These are phyloP conservation scores for Neonectria punicea DNA, from an alignment of 2,329 filamentous ascomycete species.

Conservation along the genomic window DNA sequence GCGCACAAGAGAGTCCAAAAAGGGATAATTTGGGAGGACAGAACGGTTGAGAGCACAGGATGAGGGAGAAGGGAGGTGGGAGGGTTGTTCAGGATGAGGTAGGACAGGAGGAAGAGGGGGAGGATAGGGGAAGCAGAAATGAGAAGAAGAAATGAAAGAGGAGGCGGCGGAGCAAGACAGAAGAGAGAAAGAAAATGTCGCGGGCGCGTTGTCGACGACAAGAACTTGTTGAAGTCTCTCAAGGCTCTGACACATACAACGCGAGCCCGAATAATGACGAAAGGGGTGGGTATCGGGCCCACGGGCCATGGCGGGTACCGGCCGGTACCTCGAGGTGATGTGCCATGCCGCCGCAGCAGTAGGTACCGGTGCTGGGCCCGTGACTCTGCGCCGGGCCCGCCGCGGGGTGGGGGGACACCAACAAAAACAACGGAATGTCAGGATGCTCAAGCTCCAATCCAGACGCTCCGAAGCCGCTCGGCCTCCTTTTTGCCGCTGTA, in stretches of 20 bases:
- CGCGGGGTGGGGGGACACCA: background rate
- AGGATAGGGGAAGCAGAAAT: background rate
- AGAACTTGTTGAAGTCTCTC: constrained; percentile 6
- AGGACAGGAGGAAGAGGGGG: background rate
- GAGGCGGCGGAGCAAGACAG: constrained; percentile 10
- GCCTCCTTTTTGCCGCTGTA: constrained; percentile 1
- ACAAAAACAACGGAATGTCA: too few species aligned
- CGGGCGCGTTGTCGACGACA: constrained; percentile 14
- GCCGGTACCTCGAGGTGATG: background rate
- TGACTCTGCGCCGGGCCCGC: background rate
- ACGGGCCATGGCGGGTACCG: background rate
- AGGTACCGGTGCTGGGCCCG: background rate
- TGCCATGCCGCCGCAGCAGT: background rate
- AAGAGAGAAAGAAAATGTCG: constrained; percentile 12
- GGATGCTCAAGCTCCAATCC: too few species aligned
- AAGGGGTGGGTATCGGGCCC: background rate
- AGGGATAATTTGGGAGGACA: background rate
- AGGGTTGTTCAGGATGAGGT: background rate
- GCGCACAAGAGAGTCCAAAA: background rate
- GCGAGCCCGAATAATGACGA: background rate
- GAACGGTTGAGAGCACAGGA: constrained; percentile 3
- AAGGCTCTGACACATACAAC: constrained; percentile 4
- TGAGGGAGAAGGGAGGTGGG: background rate
- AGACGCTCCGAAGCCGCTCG: background rate
- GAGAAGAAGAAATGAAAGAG: background rate